Evolutionary conservation across 345 rosid species (phyloP).

Genomic region (Salix brachista): DNA sequence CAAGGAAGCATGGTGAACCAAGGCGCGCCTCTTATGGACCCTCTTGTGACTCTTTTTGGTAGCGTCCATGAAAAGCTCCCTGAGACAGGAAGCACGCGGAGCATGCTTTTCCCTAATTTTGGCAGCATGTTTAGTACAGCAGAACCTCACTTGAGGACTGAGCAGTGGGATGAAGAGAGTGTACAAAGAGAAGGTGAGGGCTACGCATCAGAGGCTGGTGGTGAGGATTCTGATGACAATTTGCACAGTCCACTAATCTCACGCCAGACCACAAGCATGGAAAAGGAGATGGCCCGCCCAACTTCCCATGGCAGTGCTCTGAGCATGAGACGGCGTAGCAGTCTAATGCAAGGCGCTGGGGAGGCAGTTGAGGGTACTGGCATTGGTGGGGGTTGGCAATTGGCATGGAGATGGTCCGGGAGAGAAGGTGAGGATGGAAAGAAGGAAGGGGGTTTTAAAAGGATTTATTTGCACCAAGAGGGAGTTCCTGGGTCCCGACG

Average conservation of each 20-base stretch:
- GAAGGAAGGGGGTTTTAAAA: slow-evolving; percentile 76
- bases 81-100: slow-evolving; percentile 66
- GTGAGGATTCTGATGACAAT: slow-evolving; percentile 74
- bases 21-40: slow-evolving; percentile 73
- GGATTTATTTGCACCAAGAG: slow-evolving; percentile 79
- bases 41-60: slow-evolving; percentile 80
- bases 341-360: slow-evolving; percentile 57
- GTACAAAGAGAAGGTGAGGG: slow-evolving; percentile 61
- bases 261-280: slow-evolving; percentile 77
- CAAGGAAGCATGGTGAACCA: slow-evolving; percentile 79
- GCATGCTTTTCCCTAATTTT: slow-evolving; percentile 72
- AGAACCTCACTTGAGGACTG: slow-evolving; percentile 50
- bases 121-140: slow-evolving; percentile 92
- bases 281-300: slow-evolving; percentile 63
- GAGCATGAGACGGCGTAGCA: slow-evolving; percentile 66
- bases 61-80: slow-evolving; percentile 91
- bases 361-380: slow-evolving; percentile 65
- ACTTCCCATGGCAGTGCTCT: slow-evolving; percentile 55
- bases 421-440: slow-evolving; percentile 66
- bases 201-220: slow-evolving; percentile 51
- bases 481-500: slow-evolving; percentile 64
- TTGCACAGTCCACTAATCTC: slow-evolving; percentile 84
- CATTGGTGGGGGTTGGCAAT: slow-evolving; percentile 97
- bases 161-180: slow-evolving; percentile 91
- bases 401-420: slow-evolving; percentile 83